Evolutionary conservation across 257 asterid genomes (phyloP), one percentile per base, ranked within the genome.

Genomic region (Penstemon barbatus): DNA sequence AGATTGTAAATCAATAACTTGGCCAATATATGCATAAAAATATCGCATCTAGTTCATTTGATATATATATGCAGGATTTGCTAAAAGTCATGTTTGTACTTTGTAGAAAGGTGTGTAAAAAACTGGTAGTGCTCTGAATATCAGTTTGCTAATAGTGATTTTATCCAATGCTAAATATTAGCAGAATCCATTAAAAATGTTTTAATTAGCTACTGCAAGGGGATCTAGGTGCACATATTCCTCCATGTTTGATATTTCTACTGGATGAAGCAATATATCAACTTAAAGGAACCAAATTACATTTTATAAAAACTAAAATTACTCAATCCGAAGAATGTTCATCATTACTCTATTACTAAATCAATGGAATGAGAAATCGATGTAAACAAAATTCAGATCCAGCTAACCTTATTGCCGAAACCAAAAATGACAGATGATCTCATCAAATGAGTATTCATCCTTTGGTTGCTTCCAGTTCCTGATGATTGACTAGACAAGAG

Each of bases 361-460:
- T 19, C n/a, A 48, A 45, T 37, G 2, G 36, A 68, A 7, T 19
- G 48, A 43, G 8, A 61, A 25, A 25, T 25, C 33, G 33, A 25
- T 25, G 33, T 25, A 25, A 25, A 25, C 33, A 1, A 25, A 57
- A 46, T 10, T 15, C 6, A 39, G 54, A 75, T 66, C 25, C 45
- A 69, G 75, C 85, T 45, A 43, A 92, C 98, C 98, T 92, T 89
- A 71, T 92, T 97, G 42, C 96, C 87, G 82, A 92, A 92, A 63
- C 98, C 97, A 69, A 92, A 92, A 96, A 92, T 92, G 61, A 89
- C 98, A 0, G 98, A 89, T 69, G 98, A 87, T 71, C 18, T 15
- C 18, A 15, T 15, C 18, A 15, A 15, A 15, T 15, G 18, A 15
- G 18, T 15, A 15, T 15, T 15, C 18, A 15, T 15, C 18, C 18